These are phyloP conservation scores for Symbiodinium natans DNA, from an alignment of 73 alveolate genomes.

Conservation along the genomic window DNA sequence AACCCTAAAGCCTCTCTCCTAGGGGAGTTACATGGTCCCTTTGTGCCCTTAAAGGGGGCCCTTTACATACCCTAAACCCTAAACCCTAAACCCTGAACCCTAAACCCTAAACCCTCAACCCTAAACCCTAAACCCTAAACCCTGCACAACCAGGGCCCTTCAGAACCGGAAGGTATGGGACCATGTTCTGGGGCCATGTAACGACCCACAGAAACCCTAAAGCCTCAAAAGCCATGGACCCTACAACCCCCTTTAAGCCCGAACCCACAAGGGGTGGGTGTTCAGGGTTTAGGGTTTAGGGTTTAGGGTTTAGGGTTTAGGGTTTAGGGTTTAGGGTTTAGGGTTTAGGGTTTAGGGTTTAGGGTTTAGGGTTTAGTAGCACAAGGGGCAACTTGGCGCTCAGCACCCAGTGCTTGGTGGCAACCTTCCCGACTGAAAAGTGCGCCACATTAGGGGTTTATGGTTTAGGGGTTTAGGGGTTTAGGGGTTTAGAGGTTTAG, in stretches of 20 bases:
- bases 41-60: no score
- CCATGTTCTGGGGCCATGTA: no score
- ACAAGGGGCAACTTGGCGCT: constrained; percentile 49
- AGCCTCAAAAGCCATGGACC: background rate
- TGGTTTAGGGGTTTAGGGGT: background rate
- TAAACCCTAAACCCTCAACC: no score
- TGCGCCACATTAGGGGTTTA: no score
- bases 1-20: no score
- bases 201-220: no score
- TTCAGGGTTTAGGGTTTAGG: background rate
- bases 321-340: background rate
- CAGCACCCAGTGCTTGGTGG: constrained; percentile 57
- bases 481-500: background rate
- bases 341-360: background rate
- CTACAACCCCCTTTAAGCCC: background rate
- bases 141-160: no score
- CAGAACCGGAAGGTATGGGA: no score
- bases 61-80: no score
- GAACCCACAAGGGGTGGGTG: background rate
- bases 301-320: background rate
- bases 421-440: constrained; percentile 5
- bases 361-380: background rate
- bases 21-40: no score
- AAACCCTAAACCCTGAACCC: background rate
- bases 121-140: background rate